Evolutionary conservation across 2,329 filamentous ascomycete species (phyloP), one percentile per base, ranked within the genome.

Genomic region (Fusarium piperis): DNA sequence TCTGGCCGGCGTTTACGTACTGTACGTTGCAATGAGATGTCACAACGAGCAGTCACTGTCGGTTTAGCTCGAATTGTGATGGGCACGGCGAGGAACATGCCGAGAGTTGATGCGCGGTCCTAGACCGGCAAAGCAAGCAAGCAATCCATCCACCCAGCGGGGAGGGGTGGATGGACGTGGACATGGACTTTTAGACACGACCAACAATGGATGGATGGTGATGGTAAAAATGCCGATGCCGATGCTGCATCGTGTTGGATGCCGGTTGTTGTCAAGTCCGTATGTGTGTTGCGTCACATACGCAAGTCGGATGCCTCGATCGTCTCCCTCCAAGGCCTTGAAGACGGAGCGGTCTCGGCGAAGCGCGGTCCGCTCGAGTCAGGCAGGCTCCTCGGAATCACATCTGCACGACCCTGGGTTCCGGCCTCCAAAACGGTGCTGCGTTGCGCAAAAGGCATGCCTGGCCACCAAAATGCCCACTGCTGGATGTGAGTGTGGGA

Each of bases 51-150:
- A 33, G 46, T 30, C 39, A 39, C 35, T 48, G 58, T 36, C 53
- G 58, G 62, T 59, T 60, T 38, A 46, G 59, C 59, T 61, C 41
- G 60, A 44, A 55, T 65, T 68, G 36, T 57, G 68, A 68, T 52
- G 52, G 38, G 28, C 64, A 26, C n/a, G 18, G 26, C 39, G 28
- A 38, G 26, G 28, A 68, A 26, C 26, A 32, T 59, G 51, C 41
- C 58, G 26, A 33, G 41, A 26, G 33, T 48, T 38, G 32, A 57
- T 20, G 28, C 58, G 16, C 32, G n/a, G 44, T 35, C 20, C 57
- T 30, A 36, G 41, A 51, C 57, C 57, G 32, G 57, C 57, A 51
- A 59, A 59, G 57, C 57, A 59, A 59, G 28, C 56, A 35, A 53
- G 11, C 15, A 16, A 30, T 16, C 48, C 12, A 59, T 23, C 28